phyloP scores from a whole-genome alignment of 169 alveolate species.

The Babesia bovis region DNA sequence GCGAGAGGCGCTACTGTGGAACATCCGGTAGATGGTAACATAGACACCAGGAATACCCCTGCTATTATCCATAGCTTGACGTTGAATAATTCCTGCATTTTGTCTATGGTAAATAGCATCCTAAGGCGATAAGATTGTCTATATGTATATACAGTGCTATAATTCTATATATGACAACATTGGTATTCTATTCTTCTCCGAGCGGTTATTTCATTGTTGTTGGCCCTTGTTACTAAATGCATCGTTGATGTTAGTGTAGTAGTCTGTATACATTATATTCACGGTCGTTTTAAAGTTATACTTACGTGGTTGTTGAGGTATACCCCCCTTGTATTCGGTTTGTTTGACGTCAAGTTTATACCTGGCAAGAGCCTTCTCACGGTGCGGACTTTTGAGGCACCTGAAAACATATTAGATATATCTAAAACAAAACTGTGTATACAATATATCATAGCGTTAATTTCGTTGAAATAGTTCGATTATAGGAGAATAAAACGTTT shows the following conservation, averaged over 20 bases:
- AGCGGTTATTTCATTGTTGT: slow-evolving; percentile 45
- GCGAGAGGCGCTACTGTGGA: not conserved
- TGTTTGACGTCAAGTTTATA: slow-evolving; percentile 72
- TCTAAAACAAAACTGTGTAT: not conserved
- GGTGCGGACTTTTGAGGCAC: slow-evolving; percentile 78
- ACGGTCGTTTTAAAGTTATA: not conserved
- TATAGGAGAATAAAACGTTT: not conserved
- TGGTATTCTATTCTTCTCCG: too few relatives aligned
- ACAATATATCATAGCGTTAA: not conserved
- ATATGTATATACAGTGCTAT: too few relatives aligned
- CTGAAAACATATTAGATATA: slow-evolving; percentile 23
- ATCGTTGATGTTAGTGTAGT: slow-evolving; percentile 36
- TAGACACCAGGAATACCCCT: not conserved
- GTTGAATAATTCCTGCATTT: not conserved
- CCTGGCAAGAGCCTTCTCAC: slow-evolving; percentile 78
- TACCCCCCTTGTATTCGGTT: slow-evolving; percentile 72
- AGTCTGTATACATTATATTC: slow-evolving; percentile 20
- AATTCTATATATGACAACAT: too few relatives aligned
- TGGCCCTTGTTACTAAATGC: slow-evolving; percentile 1
- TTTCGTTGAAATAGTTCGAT: not conserved
- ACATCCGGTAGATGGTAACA: too few relatives aligned
- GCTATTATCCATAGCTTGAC: not conserved
- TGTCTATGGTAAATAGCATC: too few relatives aligned
- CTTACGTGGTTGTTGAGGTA: slow-evolving; percentile 75
- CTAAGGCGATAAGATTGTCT: too few relatives aligned